Percentiles rank a stretch among this genome's conserved stretches.
These are phyloP conservation scores for Neurospora sp. DNA, from an alignment of 495 filamentous ascomycete genomes.

Conservation along the genomic window DNA sequence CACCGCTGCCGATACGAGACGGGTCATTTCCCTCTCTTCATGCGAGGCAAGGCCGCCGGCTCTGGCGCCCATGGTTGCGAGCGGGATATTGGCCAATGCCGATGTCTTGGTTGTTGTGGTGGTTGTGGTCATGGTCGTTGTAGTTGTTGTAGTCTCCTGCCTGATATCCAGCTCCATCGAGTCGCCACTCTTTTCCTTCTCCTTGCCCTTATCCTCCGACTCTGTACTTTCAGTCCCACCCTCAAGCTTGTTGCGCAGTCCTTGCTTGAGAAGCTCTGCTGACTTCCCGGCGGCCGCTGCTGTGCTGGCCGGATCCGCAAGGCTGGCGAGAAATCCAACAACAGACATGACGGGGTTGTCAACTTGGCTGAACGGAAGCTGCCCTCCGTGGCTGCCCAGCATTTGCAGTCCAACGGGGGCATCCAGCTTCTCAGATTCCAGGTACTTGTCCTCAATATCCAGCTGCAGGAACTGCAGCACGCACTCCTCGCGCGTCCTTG, in stretches of 20 bases:
- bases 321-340: conserved; percentile 79
- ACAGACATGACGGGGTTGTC: conserved; percentile 97
- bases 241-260: conserved; percentile 63
- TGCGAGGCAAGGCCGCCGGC: conserved; percentile 83
- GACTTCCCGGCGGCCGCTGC: conserved; percentile 80
- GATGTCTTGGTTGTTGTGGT: conserved; percentile 43
- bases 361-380: conserved; percentile 73
- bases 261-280: conserved; percentile 71
- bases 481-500: conserved; percentile 89
- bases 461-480: conserved; percentile 89
- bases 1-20: conserved; percentile 74
- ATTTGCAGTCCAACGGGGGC: conserved; percentile 49
- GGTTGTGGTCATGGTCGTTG: conserved; percentile 29
- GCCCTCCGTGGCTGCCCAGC: conserved; percentile 53
- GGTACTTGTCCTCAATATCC: conserved; percentile 82
- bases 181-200: conserved; percentile 41
- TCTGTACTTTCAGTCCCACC: conserved; percentile 38
- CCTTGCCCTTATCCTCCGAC: conserved; percentile 39
- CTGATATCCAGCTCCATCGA: conserved; percentile 46
- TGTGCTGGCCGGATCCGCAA: conserved; percentile 78
- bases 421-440: conserved; percentile 59
- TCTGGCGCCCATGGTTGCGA: conserved; percentile 76
- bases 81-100: conserved; percentile 62
- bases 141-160: conserved; percentile 30
- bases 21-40: conserved; percentile 92